Evolutionary conservation across 179 eudicot genomes (phyloP).

Genomic region (Corrigiola litoralis): DNA sequence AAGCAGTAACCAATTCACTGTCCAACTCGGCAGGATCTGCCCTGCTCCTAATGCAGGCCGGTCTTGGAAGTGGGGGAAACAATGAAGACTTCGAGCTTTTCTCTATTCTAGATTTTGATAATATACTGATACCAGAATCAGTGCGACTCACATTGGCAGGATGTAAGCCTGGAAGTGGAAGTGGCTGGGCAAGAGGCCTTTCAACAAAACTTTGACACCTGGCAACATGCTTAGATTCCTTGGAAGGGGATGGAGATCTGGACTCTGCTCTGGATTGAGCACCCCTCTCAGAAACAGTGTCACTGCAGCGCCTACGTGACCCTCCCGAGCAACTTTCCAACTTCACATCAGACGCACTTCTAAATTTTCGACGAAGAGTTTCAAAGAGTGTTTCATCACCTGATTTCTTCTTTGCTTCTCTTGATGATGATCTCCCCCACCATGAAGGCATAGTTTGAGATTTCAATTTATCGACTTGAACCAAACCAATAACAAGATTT

Average conservation of each 20-base stretch:
- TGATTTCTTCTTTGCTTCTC: constrained; percentile 75
- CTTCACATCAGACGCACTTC: constrained; percentile 56
- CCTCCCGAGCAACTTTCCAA: constrained; percentile 51
- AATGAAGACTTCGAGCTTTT: constrained; percentile 57
- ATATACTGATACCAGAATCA: constrained; percentile 62
- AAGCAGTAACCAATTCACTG: constrained; percentile 56
- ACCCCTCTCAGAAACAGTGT: constrained; percentile 60
- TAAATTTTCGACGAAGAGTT: constrained; percentile 52
- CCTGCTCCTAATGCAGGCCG: constrained; percentile 62
- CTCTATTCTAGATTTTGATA: constrained; percentile 52
- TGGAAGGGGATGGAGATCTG: constrained; percentile 79
- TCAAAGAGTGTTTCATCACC: constrained; percentile 65
- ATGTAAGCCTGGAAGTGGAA: constrained; percentile 68
- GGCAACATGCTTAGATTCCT: constrained; percentile 70
- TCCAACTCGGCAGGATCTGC: constrained; percentile 68
- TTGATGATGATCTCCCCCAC: constrained; percentile 85
- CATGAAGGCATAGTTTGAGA: constrained; percentile 69
- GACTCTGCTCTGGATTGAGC: constrained; percentile 63
- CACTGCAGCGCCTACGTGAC: constrained; percentile 59
- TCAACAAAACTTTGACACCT: constrained; percentile 94
- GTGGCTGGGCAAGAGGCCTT: constrained; percentile 74
- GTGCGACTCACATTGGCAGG: constrained; percentile 59
- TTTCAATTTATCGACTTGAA: constrained; percentile 5
- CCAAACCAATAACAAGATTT: background rate
- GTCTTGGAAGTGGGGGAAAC: constrained; percentile 69